Evolutionary conservation across 2,329 filamentous ascomycete genomes (phyloP), one percentile per base, ranked within the genome.

Genomic region (Xylariaceae sp.): DNA sequence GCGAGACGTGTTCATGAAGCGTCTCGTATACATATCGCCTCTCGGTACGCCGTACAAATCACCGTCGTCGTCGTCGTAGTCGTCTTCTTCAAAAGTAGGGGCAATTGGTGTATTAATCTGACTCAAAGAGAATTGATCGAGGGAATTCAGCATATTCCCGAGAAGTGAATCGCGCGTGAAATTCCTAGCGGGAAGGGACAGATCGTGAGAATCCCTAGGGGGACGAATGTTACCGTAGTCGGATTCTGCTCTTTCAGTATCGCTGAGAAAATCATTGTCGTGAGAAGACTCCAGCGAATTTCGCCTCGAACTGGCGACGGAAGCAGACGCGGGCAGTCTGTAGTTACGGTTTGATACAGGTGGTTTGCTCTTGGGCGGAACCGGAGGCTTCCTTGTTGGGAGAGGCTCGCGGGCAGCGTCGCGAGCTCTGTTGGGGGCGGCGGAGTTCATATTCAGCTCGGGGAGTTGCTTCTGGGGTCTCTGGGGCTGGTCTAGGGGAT

Each of bases 91-190:
- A 49, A 69, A 74, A 46, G 65, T 61, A 26, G 66, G 56, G 4
- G 65, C 61, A 37, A 66, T 59, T 15, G 67, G 62, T 5, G 68
- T 66, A 56, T 65, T 65, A 43, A 72, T 67, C 61, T 80, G 76
- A 42, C 71, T 76, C 62, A 81, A 77, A 39, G 83, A 86, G 67
- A 92, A 84, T 70, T 92, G 88, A 72, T 96, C 92, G 60, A 99
- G 85, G 39, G 92, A 96, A 61, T 94, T 78, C 56, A 97, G 84
- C 87, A 99, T 94, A 71, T 96, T 95, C 71, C 94, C 88, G 55
- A 99, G 90, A 62, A 99, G 85, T 34, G 92, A 96, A 67, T 95
- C 89, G 62, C 92, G 85, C 39, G 88, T 89, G 59, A 89, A 84
- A 68, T 89, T 83, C 57, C 85, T 79, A 46, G 87, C 83, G 47